These are phyloP conservation scores for Monilinia vaccinii-corymbosi DNA, from an alignment of 2,329 filamentous ascomycete genomes.

Conservation along the genomic window DNA sequence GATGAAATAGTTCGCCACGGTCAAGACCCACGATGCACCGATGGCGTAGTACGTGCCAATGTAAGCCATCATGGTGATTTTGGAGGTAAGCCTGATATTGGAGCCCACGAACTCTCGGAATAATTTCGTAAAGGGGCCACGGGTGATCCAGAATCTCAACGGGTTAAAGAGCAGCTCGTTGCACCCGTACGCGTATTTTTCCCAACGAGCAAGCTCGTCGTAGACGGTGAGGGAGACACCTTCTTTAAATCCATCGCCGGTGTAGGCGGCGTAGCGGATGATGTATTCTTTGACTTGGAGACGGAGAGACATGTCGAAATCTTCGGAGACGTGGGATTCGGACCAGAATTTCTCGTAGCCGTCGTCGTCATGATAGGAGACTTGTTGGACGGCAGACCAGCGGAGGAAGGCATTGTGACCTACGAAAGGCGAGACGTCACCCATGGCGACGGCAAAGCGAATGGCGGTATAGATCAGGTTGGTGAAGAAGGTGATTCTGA, in stretches of 20 bases:
- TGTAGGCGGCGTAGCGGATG: constrained; percentile 64
- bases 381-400: constrained; percentile 67
- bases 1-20: constrained; percentile 64
- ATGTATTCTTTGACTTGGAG: constrained; percentile 65
- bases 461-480: constrained; percentile 71
- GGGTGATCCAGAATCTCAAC: constrained; percentile 60
- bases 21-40: constrained; percentile 66
- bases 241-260: constrained; percentile 70
- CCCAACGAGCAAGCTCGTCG: constrained; percentile 76
- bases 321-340: constrained; percentile 69
- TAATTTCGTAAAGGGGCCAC: constrained; percentile 69
- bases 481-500: constrained; percentile 56
- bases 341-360: constrained; percentile 77
- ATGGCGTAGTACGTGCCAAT: constrained; percentile 77
- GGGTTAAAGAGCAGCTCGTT: constrained; percentile 77
- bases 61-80: constrained; percentile 68
- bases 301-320: constrained; percentile 74
- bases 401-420: constrained; percentile 72
- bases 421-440: constrained; percentile 70
- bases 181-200: constrained; percentile 81
- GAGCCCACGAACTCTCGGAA: constrained; percentile 67
- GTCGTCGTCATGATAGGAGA: constrained; percentile 60
- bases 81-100: constrained; percentile 67
- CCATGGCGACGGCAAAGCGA: constrained; percentile 66
- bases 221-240: constrained; percentile 79